These are phyloP conservation scores for Pichia exigua DNA, from an alignment of 805 yeast species.

Conservation along the genomic window DNA sequence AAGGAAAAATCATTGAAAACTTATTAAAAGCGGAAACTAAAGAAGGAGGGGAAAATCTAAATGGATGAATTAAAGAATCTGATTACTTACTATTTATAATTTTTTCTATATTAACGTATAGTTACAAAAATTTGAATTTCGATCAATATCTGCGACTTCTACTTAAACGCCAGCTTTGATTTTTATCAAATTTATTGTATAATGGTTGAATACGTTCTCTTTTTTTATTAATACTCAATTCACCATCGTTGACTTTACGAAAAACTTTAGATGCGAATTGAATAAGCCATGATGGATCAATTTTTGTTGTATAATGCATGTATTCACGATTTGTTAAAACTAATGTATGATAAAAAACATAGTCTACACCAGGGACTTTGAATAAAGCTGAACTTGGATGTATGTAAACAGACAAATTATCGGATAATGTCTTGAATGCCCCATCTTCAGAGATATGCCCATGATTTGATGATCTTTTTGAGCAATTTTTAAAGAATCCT, in stretches of 20 bases:
- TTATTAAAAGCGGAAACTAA: background rate
- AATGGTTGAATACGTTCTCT: conserved; percentile 68
- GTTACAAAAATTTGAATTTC: background rate
- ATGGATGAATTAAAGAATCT: background rate
- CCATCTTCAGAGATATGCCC: conserved; percentile 36
- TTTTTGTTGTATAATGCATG: conserved; percentile 81
- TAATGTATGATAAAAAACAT: conserved; percentile 74
- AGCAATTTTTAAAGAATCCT: conserved; percentile 62
- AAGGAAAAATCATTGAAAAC: conserved; percentile 23
- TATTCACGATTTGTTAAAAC: conserved; percentile 81
- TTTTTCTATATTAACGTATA: background rate
- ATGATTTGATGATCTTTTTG: conserved; percentile 46
- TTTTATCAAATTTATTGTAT: conserved; percentile 48
- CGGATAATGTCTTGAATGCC: conserved; percentile 47
- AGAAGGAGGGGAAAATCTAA: background rate
- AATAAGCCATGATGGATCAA: conserved; percentile 75
- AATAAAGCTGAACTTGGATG: conserved; percentile 82
- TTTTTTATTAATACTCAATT: conserved; percentile 43
- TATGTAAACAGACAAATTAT: conserved; percentile 64
- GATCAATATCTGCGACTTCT: conserved; percentile 23
- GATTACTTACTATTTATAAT: background rate
- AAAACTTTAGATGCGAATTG: conserved; percentile 69
- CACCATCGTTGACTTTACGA: conserved; percentile 47
- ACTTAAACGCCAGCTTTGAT: conserved; percentile 74
- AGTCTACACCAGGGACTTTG: conserved; percentile 50